These are phyloP conservation scores for Powellomyces hirtus DNA, from an alignment of 192 early-diverging fungal genomes.

Conservation along the genomic window DNA sequence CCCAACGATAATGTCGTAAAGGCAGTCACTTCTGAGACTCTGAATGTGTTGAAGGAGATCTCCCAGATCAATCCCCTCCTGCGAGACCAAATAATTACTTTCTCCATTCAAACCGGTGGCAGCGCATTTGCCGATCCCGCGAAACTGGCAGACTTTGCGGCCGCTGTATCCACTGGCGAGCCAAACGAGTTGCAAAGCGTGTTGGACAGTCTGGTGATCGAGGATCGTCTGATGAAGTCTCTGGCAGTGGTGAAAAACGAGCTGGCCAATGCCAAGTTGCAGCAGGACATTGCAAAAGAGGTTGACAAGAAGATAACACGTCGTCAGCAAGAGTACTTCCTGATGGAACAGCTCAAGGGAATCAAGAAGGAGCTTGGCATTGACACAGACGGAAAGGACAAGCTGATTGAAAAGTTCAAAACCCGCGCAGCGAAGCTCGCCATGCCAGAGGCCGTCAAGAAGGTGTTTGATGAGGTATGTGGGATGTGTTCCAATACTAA, in stretches of 20 bases:
- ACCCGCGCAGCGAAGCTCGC: constrained; percentile 76
- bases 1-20: constrained; percentile 82
- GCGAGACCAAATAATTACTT: constrained; percentile 97
- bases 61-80: constrained; percentile 91
- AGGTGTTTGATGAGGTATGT: constrained; percentile 90
- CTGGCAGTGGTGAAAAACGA: constrained; percentile 96
- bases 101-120: constrained; percentile 94
- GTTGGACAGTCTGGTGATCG: constrained; percentile 81
- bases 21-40: constrained; percentile 91
- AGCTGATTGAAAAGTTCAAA: constrained; percentile 91
- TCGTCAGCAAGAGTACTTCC: constrained; percentile 96
- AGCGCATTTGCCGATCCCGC: constrained; percentile 94
- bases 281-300: constrained; percentile 96
- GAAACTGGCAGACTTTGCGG: constrained; percentile 95
- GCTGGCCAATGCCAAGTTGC: constrained; percentile 93
- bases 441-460: constrained; percentile 89
- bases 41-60: constrained; percentile 96
- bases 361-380: constrained; percentile 99
- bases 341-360: constrained; percentile 99
- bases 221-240: constrained; percentile 89
- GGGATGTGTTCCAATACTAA: too few species aligned
- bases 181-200: constrained; percentile 90
- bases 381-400: constrained; percentile 98
- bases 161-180: constrained; percentile 92
- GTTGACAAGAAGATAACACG: constrained; percentile 97